Percentiles rank a stretch among this genome's conserved stretches.
These are phyloP conservation scores for Allomyces arbusculus DNA, from an alignment of 192 early-diverging fungal genomes.

Conservation along the genomic window DNA sequence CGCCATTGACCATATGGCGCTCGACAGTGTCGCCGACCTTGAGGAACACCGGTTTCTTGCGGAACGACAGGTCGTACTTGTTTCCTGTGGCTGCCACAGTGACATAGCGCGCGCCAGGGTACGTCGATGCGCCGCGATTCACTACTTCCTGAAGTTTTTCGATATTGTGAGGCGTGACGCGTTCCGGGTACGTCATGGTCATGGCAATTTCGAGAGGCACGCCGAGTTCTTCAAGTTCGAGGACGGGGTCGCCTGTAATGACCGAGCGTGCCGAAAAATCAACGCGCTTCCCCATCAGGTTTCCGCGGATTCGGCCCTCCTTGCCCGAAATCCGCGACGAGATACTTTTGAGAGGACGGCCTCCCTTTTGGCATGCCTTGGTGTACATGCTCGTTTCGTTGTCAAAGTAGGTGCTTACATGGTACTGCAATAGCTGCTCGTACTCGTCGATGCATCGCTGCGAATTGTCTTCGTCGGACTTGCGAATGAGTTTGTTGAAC, in stretches of 20 bases:
- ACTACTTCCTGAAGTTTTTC: background rate
- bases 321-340: background rate
- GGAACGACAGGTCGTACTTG: background rate
- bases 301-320: constrained; percentile 1
- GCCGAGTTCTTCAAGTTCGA: background rate
- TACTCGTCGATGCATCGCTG: constrained; percentile 76
- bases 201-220: background rate
- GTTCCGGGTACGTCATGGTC: constrained; percentile 1
- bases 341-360: constrained; percentile 42
- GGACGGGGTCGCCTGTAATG: constrained; percentile 1
- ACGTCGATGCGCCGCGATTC: background rate
- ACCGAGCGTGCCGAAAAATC: constrained; percentile 1
- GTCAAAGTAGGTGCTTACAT: constrained; percentile 93
- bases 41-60: background rate
- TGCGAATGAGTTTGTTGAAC: constrained; percentile 63
- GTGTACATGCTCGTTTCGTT: constrained; percentile 86
- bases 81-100: background rate
- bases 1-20: constrained; percentile 1
- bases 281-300: constrained; percentile 5
- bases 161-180: background rate
- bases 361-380: constrained; percentile 72
- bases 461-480: constrained; percentile 67
- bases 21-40: background rate
- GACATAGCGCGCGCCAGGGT: background rate
- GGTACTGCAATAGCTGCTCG: constrained; percentile 73